Evolutionary conservation across 495 filamentous ascomycete genomes (phyloP), one percentile per base, ranked within the genome.

Genomic region (Parachaetomium inaequale): DNA sequence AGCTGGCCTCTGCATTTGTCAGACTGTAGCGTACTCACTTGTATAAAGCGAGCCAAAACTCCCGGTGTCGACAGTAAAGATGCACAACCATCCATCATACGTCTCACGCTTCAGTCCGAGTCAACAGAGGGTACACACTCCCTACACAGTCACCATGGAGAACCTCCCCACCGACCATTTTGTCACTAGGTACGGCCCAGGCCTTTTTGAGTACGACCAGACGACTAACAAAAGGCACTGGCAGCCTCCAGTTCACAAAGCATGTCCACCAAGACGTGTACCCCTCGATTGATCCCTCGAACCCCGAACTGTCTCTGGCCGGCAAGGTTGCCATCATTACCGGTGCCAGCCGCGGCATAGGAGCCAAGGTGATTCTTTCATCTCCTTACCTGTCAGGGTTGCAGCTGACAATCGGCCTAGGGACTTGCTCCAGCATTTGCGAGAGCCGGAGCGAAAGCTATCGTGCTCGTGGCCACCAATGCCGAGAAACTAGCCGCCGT

Each of bases 321-420:
- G 80, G 75, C n/a, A 79, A 78, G 47, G 70, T 76, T 31, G 69
- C 74, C 36, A 62, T 79, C 54, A 69, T 84, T 40, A 80, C 79
- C 11, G 81, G 81, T 3, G 75, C 79, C 2, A 72, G 75, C 28
- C 72, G 75, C 8, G 80, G 80, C 34, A 71, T 81, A 47, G 80
- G 79, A 43, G 69, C 58, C 49, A 58, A 57, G 63, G 60, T 62
- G 52, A 55, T 10, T 14, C 17, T 2, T 14, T 12, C 43, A 47
- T 7, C 5, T 43, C 0, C 7, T 21, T 3, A 47, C 19, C 15
- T 10, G 19, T 45, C 21, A 23, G 21, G 25, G 7, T 12, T 4
- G 19, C n/a, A n/a, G 28, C 49, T 53, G 8, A 53, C 17, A 31
- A 12, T 29, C 19, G 34, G 17, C n/a, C 46, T 25, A 77, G 73